Evolutionary conservation across 2,329 filamentous ascomycete species (phyloP), one percentile per base, ranked within the genome.

Genomic region (Aspergillus quadrilineatus): DNA sequence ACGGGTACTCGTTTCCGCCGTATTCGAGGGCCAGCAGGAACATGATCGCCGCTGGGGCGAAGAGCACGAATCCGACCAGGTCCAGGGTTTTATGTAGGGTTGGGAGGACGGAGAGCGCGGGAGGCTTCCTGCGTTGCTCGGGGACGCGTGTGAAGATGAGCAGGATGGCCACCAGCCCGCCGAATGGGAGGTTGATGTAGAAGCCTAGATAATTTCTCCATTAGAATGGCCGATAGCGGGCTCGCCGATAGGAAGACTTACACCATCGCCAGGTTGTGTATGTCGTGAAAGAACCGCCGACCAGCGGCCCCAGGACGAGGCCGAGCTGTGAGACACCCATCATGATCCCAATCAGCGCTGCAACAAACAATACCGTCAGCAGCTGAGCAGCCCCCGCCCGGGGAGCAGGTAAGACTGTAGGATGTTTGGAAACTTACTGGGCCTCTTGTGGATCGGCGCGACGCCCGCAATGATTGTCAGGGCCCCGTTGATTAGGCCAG

Each of bases 11-110:
- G 39, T 77, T 72, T 7, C 83, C 83, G 12, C 82, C 83, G 79
- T 80, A 85, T 62, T 85, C 79, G 37, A 85, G 72, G 6, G 81
- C 82, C 4, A 86, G 74, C 7, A 85, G 70, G 10, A 85, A 72
- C 61, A 77, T 80, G 58, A 84, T 67, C 45, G 84, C 75, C 37
- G 78, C 76, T 1, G 82, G 80, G 29, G 83, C 74, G 63, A 84
- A 77, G 56, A 82, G 69, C n/a, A 67, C 67, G 1, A 78, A 77
- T 29, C 83, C 82, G 8, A 75, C 44, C 8, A 82, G 67, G 63
- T 85, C 83, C 45, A 85, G 72, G 58, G 78, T 72, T 37, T 57
- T 43, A 3, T 61, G 17, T 41, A 63, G 56, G 2, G 59, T 45
- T n/a, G 26, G 59, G 28, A 57, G 39, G 50, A 51, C 55, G 14